Base-by-base conservation (phyloP, 2,329 filamentous ascomycete genomes). In the Cytospora piceae region DNA sequence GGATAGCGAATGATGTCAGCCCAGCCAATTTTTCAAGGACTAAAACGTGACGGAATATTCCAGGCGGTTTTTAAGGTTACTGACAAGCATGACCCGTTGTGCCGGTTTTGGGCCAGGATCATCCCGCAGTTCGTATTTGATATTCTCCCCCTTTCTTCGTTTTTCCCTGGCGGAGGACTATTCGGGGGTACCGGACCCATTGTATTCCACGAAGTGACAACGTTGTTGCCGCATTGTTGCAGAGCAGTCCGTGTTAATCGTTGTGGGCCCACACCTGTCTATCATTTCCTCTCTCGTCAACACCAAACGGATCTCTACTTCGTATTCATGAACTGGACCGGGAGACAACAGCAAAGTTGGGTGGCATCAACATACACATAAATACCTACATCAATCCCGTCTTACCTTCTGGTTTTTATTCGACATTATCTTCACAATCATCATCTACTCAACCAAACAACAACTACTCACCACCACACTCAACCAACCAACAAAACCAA, bases 401-500 rank as follows among this genome's bases (percentile, higher is more conserved):
- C 46, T 20, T 22, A 12, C 20, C 46, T 22, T 49, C 46, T 49
- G 46, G 20, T 49, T 49, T 14, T 4, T 20, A 9, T 49, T 6
- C 42, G 32, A 31, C 52, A 56, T 51, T 15, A n/a, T 24, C 15
- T n/a, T 20, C 60, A 62, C 53, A 49, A 56, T 56, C 55, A 56
- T 29, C 59, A 62, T 31, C 52, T 34, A 15, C 60, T 11, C 51
- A 52, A 52, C 22, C 52, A 46, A 29, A 17, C 54, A 59, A 58
- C n/a, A 31, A 51, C 53, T 22, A 54, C 46, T 49, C 49, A 57
- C 49, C 53, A 56, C 8, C 22, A 34, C n/a, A 54, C 8, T 11
- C n/a, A 14, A n/a, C 29, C 53, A 67, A 67, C 22, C 49, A 24
- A 29, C 20, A 32, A 27, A 57, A 24, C 31, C 42, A 52, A 59